These are phyloP conservation scores for Aureobasidium lini DNA, from an alignment of 2,329 filamentous ascomycete genomes.

Conservation along the genomic window DNA sequence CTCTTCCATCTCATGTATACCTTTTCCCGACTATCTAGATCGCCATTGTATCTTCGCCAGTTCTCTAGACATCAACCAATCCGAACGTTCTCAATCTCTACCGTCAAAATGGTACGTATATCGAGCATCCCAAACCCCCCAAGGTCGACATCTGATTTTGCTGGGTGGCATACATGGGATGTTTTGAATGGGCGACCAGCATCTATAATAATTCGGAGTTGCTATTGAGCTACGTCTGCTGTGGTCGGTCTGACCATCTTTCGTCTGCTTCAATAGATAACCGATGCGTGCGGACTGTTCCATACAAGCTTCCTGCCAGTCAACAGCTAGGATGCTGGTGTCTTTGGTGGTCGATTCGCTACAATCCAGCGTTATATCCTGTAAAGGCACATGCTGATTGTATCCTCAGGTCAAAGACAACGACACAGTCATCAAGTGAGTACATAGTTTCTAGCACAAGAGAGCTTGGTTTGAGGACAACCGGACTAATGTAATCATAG, in stretches of 20 bases:
- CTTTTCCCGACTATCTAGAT: neutral
- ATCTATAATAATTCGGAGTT: no score
- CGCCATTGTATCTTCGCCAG: neutral
- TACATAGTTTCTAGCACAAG: neutral
- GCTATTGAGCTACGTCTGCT: no score
- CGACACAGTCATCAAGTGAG: conserved; percentile 43
- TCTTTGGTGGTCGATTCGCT: neutral
- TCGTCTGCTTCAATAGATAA: no score
- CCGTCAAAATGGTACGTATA: conserved; percentile 31
- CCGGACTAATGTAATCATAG: conserved; percentile 23
- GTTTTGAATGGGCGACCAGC: no score
- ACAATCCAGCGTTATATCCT: neutral
- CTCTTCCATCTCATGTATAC: neutral
- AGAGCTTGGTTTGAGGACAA: neutral
- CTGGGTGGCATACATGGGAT: no score
- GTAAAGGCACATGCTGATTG: neutral
- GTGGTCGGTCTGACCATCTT: no score
- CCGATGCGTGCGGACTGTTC: neutral
- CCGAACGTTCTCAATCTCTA: neutral
- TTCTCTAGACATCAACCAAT: neutral
- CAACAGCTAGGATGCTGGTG: neutral
- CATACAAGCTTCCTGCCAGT: neutral
- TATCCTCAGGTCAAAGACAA: conserved; percentile 39
- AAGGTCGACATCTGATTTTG: no score
- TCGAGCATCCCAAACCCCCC: neutral